Base-by-base conservation (phyloP, 441 rosid species). In the Erysimum pusillum region DNA sequence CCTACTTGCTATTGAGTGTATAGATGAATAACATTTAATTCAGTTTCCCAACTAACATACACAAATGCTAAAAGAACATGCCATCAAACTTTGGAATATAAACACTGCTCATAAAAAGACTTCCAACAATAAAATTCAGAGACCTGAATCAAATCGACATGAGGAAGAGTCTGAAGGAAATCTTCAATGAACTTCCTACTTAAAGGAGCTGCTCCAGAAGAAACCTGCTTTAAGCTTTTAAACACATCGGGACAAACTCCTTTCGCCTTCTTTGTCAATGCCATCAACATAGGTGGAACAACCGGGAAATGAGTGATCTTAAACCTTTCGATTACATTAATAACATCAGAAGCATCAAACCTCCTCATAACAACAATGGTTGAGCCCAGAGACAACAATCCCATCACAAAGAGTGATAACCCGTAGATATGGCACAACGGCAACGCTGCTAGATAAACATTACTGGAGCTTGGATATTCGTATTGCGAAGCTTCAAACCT, bases 361-460 rank as follows among this genome's bases (percentile, higher is more conserved):
- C 85, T 91, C 82, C 80, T 85, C 98, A 89, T 90, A 58, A 94
- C 86, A 80, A 94, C 91, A 68, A 90, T 45, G 34, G 76, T 83
- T 49, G 94, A 76, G 22, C 98, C 96, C 69, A 92, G 28, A 3
- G 93, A 85, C 62, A 90, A 52, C 77, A 92, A 57, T 18, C 97
- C 98, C 76, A 86, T 11, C 8, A 80, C 89, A 52, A 92, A 90
- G 46, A 94, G 86, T 0, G 97, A 87, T 17, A 87, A 52, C n/a
- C 99, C 99, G 45, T 92, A 91, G 57, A 94, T 87, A 79, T 94
- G 99, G 52, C 89, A 91, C 93, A 94, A 82, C 0, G 98, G 97
- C 34, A 92, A 35, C 18, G 78, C 91, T 20, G 96, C 96, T 3
- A 94, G 75, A 74, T 83, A 90, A 69, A 91, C 93, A 65, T 85